A percentile compares a stretch with the other conserved stretches of the same genome.
These are phyloP conservation scores for Galeopsis tetrahit DNA, from an alignment of 257 asterid species.

Conservation along the genomic window DNA sequence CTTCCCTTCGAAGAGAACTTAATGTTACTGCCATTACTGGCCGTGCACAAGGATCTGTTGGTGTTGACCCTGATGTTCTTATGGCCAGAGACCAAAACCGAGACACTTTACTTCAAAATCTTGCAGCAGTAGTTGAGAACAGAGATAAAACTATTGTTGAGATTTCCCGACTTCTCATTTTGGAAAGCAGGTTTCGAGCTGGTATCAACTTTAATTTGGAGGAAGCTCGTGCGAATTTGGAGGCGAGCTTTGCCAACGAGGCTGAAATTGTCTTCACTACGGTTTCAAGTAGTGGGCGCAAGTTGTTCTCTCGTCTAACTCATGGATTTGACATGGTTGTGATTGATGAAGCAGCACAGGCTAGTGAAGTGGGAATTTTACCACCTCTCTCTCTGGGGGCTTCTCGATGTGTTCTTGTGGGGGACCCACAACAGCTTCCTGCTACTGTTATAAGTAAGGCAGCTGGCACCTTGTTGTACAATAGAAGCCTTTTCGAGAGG, in stretches of 20 bases:
- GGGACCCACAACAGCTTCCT: constrained; percentile 99
- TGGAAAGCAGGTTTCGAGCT: constrained; percentile 83
- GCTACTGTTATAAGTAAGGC: constrained; percentile 99
- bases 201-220: constrained; percentile 84
- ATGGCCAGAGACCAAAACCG: constrained; percentile 96
- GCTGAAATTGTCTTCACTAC: constrained; percentile 98
- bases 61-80: constrained; percentile 96
- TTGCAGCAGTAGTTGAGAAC: constrained; percentile 92
- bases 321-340: constrained; percentile 99
- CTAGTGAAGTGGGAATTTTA: constrained; percentile 90
- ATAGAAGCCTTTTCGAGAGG: constrained; percentile 98
- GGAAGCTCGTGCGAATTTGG: constrained; percentile 97
- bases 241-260: constrained; percentile 98
- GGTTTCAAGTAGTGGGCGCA: constrained; percentile 97
- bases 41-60: constrained; percentile 96
- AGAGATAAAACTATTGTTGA: constrained; percentile 91
- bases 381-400: constrained; percentile 99
- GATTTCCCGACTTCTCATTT: constrained; percentile 85
- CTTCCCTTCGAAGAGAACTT: constrained; percentile 84
- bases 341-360: constrained; percentile 99
- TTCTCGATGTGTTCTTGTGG: constrained; percentile 98
- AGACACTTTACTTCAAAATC: constrained; percentile 76
- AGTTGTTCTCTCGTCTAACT: constrained; percentile 85
- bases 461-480: constrained; percentile 95
- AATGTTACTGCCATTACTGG: constrained; percentile 72